Percentiles rank a stretch among this genome's conserved stretches.
Conservation (phyloP, 2,329 filamentous ascomycete species). For the Elsinoe fawcettii region DNA sequence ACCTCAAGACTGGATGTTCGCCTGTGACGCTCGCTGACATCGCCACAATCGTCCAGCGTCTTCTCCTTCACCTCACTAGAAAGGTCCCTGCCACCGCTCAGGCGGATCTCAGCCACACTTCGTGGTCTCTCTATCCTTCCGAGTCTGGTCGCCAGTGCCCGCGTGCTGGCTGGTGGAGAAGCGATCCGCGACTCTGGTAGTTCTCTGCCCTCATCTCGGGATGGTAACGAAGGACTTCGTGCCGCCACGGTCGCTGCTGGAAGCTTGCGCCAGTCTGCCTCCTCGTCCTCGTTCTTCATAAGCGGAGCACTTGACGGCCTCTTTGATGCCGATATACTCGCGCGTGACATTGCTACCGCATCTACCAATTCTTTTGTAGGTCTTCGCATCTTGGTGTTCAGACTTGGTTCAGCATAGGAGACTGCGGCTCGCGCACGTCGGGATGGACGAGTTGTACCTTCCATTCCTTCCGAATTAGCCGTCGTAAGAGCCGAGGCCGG, state of each 20-base stretch:
- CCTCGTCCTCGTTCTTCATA: slow-evolving; percentile 28
- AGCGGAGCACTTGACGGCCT: slow-evolving; percentile 17
- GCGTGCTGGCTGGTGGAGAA: not conserved
- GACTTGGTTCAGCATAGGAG: slow-evolving; percentile 43
- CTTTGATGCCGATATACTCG: not conserved
- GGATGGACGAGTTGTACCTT: slow-evolving; percentile 33
- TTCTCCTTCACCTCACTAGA: slow-evolving; percentile 25
- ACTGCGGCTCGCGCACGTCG: slow-evolving; percentile 40
- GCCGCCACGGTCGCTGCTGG: slow-evolving; percentile 9
- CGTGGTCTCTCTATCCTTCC: not conserved
- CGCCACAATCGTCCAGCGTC: slow-evolving; percentile 30
- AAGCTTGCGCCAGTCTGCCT: slow-evolving; percentile 21
- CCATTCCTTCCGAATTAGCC: slow-evolving; percentile 22
- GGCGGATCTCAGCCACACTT: not conserved
- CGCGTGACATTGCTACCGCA: slow-evolving; percentile 29
- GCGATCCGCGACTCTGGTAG: not conserved
- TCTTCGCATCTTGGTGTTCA: slow-evolving; percentile 43
- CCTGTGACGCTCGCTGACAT: slow-evolving; percentile 20
- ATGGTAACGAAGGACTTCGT: not conserved
- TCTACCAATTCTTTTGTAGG: slow-evolving; percentile 41
- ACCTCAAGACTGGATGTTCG: not conserved
- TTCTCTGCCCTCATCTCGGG: not conserved
- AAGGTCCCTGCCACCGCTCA: not conserved
- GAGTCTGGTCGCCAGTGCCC: not conserved
- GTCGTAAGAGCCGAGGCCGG: slow-evolving; percentile 27